These are phyloP conservation scores for Blastomyces gilchristii DNA, from an alignment of 2,329 filamentous ascomycete species.

Conservation along the genomic window DNA sequence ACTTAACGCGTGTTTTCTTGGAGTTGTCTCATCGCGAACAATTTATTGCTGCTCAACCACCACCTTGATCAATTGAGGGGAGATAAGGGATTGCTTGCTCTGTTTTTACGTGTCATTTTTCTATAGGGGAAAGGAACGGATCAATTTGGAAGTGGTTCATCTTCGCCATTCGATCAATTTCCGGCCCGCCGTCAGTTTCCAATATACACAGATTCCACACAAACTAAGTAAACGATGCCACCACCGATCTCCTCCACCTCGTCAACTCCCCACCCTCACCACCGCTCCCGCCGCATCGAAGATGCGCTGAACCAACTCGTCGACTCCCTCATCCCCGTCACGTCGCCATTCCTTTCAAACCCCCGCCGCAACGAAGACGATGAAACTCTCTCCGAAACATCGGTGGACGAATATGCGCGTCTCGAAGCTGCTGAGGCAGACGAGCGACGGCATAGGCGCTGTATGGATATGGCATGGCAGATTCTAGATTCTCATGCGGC, in stretches of 20 bases:
- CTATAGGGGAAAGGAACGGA: neutral
- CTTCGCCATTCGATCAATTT: no score
- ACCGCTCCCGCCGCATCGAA: conserved; percentile 33
- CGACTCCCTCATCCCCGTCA: conserved; percentile 32
- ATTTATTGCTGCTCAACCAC: neutral
- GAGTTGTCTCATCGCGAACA: neutral
- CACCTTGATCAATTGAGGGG: neutral
- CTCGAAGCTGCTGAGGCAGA: conserved; percentile 30
- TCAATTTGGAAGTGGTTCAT: no score
- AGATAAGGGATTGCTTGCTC: neutral
- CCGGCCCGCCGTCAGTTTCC: neutral
- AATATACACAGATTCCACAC: neutral
- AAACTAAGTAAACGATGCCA: conserved; percentile 10
- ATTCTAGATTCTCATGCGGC: conserved; percentile 25
- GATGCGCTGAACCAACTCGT: conserved; percentile 36
- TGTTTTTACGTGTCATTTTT: neutral
- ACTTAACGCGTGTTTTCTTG: neutral
- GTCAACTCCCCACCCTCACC: conserved; percentile 10
- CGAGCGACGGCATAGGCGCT: conserved; percentile 27
- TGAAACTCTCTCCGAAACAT: conserved; percentile 26
- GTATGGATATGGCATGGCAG: conserved; percentile 31
- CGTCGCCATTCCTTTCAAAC: conserved; percentile 19
- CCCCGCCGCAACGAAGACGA: conserved; percentile 23
- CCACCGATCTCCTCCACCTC: conserved; percentile 23
- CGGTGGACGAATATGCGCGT: conserved; percentile 26